These are phyloP conservation scores for Yamadazyma mexicana DNA, from an alignment of 1,139 yeast genomes.

Conservation along the genomic window DNA sequence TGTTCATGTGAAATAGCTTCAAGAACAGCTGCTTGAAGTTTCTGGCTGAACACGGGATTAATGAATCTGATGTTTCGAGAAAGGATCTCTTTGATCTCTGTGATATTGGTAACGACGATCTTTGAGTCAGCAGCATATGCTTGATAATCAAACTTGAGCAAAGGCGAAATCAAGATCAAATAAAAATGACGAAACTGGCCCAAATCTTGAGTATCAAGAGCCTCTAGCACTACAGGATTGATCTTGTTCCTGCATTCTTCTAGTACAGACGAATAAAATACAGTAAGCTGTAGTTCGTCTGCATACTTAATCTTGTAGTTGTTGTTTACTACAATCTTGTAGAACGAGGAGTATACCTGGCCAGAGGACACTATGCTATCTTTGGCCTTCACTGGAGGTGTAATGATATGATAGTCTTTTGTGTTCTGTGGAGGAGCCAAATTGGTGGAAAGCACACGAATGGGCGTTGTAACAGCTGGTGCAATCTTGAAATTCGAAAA, in stretches of 20 bases:
- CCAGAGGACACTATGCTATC: constrained; percentile 59
- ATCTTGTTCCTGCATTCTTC: constrained; percentile 36
- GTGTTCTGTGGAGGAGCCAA: constrained; percentile 27
- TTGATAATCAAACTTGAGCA: constrained; percentile 12
- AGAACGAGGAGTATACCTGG: constrained; percentile 68
- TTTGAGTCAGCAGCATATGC: constrained; percentile 6
- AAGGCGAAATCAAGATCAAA: constrained; percentile 6
- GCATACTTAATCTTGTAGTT: constrained; percentile 21
- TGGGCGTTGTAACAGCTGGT: constrained; percentile 52
- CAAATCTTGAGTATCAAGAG: constrained; percentile 1
- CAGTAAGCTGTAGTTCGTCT: constrained; percentile 41
- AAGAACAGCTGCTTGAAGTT: not conserved
- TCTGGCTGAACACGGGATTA: not conserved
- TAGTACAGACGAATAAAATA: constrained; percentile 46
- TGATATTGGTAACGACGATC: constrained; percentile 8
- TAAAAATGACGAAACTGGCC: not conserved
- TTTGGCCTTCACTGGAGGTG: constrained; percentile 20
- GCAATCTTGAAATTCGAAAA: constrained; percentile 72
- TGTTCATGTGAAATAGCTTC: not conserved
- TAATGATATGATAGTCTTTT: constrained; percentile 35
- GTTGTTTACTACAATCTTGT: constrained; percentile 38
- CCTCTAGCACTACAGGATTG: constrained; percentile 14
- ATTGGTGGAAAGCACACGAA: constrained; percentile 48
- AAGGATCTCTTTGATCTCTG: constrained; percentile 3
- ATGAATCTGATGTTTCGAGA: constrained; percentile 6